Base-by-base conservation (phyloP, 257 asterid genomes). In the Rhazya stricta region DNA sequence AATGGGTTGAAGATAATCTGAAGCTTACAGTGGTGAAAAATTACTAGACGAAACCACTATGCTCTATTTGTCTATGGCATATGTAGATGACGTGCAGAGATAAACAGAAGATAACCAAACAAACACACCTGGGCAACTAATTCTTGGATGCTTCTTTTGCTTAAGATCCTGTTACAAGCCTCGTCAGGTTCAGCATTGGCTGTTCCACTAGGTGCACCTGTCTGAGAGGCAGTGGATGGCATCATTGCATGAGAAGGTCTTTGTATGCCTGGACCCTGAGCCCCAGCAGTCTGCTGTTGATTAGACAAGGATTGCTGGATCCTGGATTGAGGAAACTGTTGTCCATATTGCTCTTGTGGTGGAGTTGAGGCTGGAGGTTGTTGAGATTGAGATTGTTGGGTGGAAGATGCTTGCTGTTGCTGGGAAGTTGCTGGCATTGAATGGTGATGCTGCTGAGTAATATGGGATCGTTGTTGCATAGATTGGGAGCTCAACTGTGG, bases 121-220 rank as follows among this genome's bases (percentile, higher is more conserved):
- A 60, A 23, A 42, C 77, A 60, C 74, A 93, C 98, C 96, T 91
- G 96, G 78, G 86, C 81, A 63, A 94, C 82, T 51, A 94, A 82
- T 63, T 90, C 98, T 74, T 89, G 94, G 84, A 94, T 89, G 85
- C 94, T 91, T 81, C 97, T 86, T 84, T 90, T 91, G 81, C 93
- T 88, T 72, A 94, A 68, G 48, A 90, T 78, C 84, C 90, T 87
- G 71, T 74, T 86, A 72, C 93, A 85, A 54, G 83, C 15, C 78
- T 90, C 97, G 74, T 81, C 96, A 68, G 79, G 76, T 79, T 91
- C 98, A 58, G 80, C 84, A 74, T 25, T 45, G 42, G 87, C 74
- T 80, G 82, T 67, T 74, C 78, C 88, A 80, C 70, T 79, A 37
- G 80, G 84, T 34, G 75, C 42, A 57, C 85, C 91, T 74, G 86